Evolutionary conservation across 2,329 filamentous ascomycete genomes (phyloP).

Genomic region (Xylariaceae sp.): DNA sequence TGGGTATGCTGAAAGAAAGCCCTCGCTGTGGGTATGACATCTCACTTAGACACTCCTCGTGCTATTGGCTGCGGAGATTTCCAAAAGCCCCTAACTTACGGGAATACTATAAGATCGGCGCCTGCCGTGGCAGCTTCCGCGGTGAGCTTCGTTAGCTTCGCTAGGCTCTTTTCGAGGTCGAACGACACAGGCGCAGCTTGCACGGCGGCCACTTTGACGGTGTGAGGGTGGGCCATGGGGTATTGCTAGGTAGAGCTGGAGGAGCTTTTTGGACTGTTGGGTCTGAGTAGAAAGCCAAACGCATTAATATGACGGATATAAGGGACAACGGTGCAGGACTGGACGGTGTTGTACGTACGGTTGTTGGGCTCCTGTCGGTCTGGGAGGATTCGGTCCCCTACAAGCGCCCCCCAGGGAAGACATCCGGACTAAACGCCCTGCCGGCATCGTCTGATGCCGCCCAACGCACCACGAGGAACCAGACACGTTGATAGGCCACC

Average conservation of each 20-base stretch:
- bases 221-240: conserved; percentile 23
- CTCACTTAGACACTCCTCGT: neutral
- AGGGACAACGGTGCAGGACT: neutral
- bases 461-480: neutral
- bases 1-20: conserved; percentile 46
- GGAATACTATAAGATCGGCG: conserved; percentile 45
- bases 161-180: conserved; percentile 40
- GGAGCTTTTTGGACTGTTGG: conserved; percentile 8
- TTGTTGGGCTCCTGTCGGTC: neutral
- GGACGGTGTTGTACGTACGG: no score
- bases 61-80: neutral
- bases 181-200: conserved; percentile 46
- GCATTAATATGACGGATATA: neutral
- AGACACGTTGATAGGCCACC: neutral
- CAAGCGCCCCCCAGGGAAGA: neutral
- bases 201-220: conserved; percentile 43
- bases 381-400: neutral
- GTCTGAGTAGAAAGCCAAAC: neutral
- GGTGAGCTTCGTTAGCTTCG: conserved; percentile 40
- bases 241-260: conserved; percentile 8
- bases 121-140: conserved; percentile 40
- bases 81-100: conserved; percentile 36
- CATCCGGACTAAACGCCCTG: neutral
- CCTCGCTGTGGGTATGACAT: conserved; percentile 38
- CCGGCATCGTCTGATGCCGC: neutral